Percentiles rank a stretch among this genome's conserved stretches.
Conservation (phyloP, 2,329 filamentous ascomycete genomes). For the Epichloe hybrida region DNA sequence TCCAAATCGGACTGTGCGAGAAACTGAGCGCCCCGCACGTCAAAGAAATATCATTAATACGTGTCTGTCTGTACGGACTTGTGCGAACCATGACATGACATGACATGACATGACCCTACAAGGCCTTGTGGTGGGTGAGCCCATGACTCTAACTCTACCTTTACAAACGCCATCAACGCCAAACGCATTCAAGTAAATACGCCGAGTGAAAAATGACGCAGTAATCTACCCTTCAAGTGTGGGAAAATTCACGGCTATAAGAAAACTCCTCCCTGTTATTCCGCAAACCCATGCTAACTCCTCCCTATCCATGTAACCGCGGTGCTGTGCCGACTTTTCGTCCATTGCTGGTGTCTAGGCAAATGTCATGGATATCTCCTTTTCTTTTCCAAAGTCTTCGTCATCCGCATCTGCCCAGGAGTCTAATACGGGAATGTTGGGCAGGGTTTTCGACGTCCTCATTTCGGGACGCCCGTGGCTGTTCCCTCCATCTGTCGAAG, state of each 20-base stretch:
- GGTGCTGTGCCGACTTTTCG: background rate
- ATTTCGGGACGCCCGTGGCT: conserved; percentile 15
- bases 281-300: background rate
- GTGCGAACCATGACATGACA: too few relatives aligned
- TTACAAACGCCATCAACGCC: background rate
- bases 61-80: too few relatives aligned
- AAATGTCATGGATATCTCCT: conserved; percentile 73
- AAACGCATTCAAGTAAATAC: background rate
- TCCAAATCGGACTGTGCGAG: too few relatives aligned
- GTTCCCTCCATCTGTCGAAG: conserved; percentile 17
- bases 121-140: too few relatives aligned
- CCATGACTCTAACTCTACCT: too few relatives aligned
- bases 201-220: too few relatives aligned
- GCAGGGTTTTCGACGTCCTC: conserved; percentile 33
- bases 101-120: too few relatives aligned
- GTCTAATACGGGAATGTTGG: conserved; percentile 39
- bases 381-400: conserved; percentile 56
- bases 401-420: conserved; percentile 61
- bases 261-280: background rate
- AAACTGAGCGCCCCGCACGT: too few relatives aligned
- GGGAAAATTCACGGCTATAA: background rate
- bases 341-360: conserved; percentile 31
- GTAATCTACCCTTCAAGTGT: too few relatives aligned
- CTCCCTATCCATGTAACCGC: background rate
- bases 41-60: too few relatives aligned